Conservation (phyloP, 352 stramenopile species). For the Aphanomyces astaci region DNA sequence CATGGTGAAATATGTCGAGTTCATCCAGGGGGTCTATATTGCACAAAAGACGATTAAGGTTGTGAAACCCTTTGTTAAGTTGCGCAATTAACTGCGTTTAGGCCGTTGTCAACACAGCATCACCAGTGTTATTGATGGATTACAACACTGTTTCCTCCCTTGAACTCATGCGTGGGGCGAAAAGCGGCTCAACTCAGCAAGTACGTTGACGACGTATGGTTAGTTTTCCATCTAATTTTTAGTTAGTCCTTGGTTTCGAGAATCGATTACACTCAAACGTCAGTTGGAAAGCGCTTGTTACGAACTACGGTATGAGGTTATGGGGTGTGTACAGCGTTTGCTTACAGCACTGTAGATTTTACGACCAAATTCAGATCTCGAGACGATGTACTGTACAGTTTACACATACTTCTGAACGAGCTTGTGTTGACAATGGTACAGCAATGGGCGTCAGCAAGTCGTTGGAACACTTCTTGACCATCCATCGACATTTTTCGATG, state of each 20-base stretch:
- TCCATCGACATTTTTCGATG: constrained; percentile 73
- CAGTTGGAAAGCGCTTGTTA: constrained; percentile 61
- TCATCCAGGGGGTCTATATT: constrained; percentile 80
- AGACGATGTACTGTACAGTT: constrained; percentile 53
- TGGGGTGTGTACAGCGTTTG: background rate
- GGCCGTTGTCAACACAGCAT: constrained; percentile 68
- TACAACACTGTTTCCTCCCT: constrained; percentile 67
- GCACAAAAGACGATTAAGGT: constrained; percentile 76
- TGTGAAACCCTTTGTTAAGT: background rate
- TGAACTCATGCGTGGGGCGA: constrained; percentile 54
- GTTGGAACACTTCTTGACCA: constrained; percentile 69
- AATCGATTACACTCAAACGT: constrained; percentile 72
- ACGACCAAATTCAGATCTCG: constrained; percentile 62
- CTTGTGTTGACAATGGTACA: constrained; percentile 18
- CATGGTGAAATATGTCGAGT: constrained; percentile 81
- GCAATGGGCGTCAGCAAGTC: constrained; percentile 58
- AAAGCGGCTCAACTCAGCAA: constrained; percentile 45
- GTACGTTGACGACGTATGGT: constrained; percentile 27
- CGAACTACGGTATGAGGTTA: constrained; percentile 51
- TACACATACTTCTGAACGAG: background rate
- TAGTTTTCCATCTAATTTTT: background rate
- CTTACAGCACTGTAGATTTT: constrained; percentile 43
- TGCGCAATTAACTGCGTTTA: constrained; percentile 21
- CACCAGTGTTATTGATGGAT: constrained; percentile 70
- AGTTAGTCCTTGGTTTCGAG: constrained; percentile 64